These are phyloP conservation scores for Mediolabrus comicus DNA, from an alignment of 108 stramenopile species.

Conservation along the genomic window DNA sequence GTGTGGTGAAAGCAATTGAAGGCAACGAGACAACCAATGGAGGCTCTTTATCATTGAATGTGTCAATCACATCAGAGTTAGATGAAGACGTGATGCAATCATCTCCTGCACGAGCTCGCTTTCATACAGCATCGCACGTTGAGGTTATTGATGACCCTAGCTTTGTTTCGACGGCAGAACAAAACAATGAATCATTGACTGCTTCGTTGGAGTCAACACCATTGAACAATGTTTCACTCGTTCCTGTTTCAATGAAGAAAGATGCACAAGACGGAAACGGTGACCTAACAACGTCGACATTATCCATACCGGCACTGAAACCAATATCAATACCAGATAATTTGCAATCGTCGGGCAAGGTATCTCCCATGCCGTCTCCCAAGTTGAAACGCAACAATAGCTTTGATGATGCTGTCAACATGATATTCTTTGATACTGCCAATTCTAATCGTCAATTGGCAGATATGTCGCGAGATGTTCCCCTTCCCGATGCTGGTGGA, in stretches of 20 bases:
- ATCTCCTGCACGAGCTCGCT: neutral
- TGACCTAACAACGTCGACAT: neutral
- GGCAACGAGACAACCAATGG: neutral
- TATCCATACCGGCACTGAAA: neutral
- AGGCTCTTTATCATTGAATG: neutral
- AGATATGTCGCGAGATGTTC: constrained; percentile 59
- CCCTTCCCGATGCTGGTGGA: constrained; percentile 77
- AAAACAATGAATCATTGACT: neutral
- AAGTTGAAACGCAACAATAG: constrained; percentile 7
- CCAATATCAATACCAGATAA: neutral
- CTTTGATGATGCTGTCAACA: constrained; percentile 8
- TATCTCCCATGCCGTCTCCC: constrained; percentile 37
- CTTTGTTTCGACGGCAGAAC: constrained; percentile 1
- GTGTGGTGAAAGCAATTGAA: neutral
- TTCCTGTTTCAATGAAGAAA: constrained; percentile 23
- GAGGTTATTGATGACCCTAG: constrained; percentile 7
- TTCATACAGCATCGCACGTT: neutral
- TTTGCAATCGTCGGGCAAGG: constrained; percentile 1
- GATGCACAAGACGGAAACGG: constrained; percentile 48
- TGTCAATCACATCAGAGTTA: neutral
- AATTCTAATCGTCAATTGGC: constrained; percentile 53
- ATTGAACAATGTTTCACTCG: constrained; percentile 5
- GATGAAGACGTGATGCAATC: neutral
- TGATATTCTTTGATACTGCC: constrained; percentile 77
- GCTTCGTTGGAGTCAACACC: neutral